Percentiles rank a stretch among this genome's conserved stretches.
Evolutionary conservation across 2,329 filamentous ascomycete genomes (phyloP).

Genomic region (Aspergillus luchuensis): DNA sequence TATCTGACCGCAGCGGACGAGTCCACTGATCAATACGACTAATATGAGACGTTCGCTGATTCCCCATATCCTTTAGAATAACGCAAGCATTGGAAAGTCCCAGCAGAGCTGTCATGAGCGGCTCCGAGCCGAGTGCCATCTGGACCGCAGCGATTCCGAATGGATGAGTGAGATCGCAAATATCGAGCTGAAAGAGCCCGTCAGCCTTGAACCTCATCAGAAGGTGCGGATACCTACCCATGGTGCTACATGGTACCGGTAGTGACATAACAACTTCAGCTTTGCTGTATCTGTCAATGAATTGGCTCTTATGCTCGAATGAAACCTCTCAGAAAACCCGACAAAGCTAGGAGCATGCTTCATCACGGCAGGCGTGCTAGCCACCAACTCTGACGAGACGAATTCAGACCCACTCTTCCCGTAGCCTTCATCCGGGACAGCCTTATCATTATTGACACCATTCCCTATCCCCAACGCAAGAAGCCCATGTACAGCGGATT

Average conservation of each 20-base stretch:
- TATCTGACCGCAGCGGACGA: background rate
- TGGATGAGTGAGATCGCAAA: conserved; percentile 44
- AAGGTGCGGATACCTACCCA: too few relatives aligned
- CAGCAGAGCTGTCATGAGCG: conserved; percentile 23
- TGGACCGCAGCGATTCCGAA: conserved; percentile 45
- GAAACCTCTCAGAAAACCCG: background rate
- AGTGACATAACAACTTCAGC: conserved; percentile 48
- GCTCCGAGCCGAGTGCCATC: conserved; percentile 24
- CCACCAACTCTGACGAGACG: too few relatives aligned
- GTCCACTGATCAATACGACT: background rate
- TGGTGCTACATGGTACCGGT: conserved; percentile 49
- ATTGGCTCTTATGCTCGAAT: background rate
- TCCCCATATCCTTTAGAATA: background rate
- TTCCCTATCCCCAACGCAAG: conserved; percentile 25
- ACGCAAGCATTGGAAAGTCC: conserved; percentile 24
- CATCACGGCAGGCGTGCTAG: too few relatives aligned
- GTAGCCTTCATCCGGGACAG: background rate
- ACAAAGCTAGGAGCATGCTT: background rate
- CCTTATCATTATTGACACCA: background rate
- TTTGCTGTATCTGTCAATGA: conserved; percentile 13
- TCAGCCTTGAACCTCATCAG: too few relatives aligned
- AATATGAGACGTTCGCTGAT: background rate
- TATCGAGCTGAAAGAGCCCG: too few relatives aligned
- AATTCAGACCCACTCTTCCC: background rate
- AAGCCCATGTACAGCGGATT: conserved; percentile 29